Conservation (phyloP, 139 green algal species). For the Chlorella sp. region DNA sequence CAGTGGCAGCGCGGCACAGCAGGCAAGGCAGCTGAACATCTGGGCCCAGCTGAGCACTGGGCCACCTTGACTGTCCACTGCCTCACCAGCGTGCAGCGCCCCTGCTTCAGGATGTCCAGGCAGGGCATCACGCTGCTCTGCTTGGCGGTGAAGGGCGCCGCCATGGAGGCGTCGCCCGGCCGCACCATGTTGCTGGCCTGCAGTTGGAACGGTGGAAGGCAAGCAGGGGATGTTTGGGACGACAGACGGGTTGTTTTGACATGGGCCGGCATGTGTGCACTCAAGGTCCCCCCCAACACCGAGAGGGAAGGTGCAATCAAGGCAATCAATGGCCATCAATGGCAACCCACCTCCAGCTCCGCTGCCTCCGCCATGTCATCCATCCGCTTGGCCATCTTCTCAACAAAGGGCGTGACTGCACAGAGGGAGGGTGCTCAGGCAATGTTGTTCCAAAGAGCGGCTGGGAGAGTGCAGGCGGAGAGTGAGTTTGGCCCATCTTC, state of each 20-base stretch:
- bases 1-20: too few relatives aligned
- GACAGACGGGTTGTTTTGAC: background rate
- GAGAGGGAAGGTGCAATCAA: background rate
- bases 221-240: background rate
- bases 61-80: conserved; percentile 28
- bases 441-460: too few relatives aligned
- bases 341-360: conserved; percentile 17
- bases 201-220: background rate
- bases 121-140: conserved; percentile 76
- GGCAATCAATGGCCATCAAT: too few relatives aligned
- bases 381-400: conserved; percentile 78
- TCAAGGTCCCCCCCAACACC: too few relatives aligned
- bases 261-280: too few relatives aligned
- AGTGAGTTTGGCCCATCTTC: too few relatives aligned
- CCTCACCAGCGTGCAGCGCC: conserved; percentile 92
- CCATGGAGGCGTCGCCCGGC: conserved; percentile 92
- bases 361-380: conserved; percentile 72
- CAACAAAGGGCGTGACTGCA: conserved; percentile 54
- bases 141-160: conserved; percentile 93
- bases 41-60: too few relatives aligned
- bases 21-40: too few relatives aligned
- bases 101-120: conserved; percentile 93
- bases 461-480: too few relatives aligned
- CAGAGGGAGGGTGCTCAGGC: too few relatives aligned
- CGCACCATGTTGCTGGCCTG: conserved; percentile 71